Percentiles rank a stretch among this genome's conserved stretches.
Conservation (phyloP, 352 stramenopile species). For the Thalassiosira exigua region DNA sequence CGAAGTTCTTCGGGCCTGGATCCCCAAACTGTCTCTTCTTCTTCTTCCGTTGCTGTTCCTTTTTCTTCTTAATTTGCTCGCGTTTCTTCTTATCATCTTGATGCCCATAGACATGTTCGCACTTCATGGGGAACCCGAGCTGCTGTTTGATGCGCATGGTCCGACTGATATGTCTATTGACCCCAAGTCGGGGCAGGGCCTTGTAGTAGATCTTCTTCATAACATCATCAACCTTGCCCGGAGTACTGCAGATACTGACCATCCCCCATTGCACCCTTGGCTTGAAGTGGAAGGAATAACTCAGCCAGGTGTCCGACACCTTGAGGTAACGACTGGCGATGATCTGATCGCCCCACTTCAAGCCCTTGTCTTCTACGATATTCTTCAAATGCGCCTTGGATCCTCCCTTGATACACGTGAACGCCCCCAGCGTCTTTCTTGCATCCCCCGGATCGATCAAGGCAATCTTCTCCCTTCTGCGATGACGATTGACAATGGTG, state of each 20-base stretch:
- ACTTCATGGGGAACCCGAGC: background rate
- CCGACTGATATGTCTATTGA: background rate
- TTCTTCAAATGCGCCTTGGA: constrained; percentile 1
- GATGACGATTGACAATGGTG: too few species aligned
- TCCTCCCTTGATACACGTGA: too few species aligned
- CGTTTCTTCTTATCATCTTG: constrained; percentile 7
- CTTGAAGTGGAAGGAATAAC: constrained; percentile 4
- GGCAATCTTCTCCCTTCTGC: background rate
- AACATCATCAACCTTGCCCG: background rate
- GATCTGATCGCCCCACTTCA: background rate
- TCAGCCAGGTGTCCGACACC: background rate
- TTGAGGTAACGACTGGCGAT: background rate
- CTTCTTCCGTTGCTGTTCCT: too few species aligned
- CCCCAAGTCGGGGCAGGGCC: background rate
- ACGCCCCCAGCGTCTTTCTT: too few species aligned
- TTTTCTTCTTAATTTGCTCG: background rate
- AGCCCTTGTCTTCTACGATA: background rate
- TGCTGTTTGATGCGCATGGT: background rate
- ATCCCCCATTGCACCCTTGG: background rate
- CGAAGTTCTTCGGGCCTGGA: too few species aligned
- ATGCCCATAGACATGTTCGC: constrained; percentile 10
- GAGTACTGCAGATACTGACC: background rate
- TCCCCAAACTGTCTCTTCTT: too few species aligned
- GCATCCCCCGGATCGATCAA: too few species aligned
- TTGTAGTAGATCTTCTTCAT: background rate